Percentiles rank a stretch among this genome's conserved stretches.
Evolutionary conservation across 768 basidiomycete genomes (phyloP).

Genomic region (Mycena latifolia): DNA sequence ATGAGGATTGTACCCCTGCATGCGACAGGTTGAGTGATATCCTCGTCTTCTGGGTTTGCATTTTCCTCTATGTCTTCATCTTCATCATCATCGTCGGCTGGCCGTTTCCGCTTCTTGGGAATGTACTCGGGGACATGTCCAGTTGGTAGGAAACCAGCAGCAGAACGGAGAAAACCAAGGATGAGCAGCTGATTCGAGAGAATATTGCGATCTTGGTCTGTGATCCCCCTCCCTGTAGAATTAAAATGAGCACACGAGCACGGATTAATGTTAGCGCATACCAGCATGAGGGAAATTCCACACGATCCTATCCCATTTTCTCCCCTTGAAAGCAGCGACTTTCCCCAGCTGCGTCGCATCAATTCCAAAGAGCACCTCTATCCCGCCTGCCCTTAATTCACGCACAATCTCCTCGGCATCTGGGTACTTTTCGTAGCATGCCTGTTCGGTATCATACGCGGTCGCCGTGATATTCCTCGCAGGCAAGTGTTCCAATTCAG

Average conservation of each 20-base stretch:
- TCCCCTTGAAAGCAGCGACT: slow-evolving; percentile 65
- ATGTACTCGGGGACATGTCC: slow-evolving; percentile 66
- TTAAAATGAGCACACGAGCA: slow-evolving; percentile 7
- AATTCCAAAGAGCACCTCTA: slow-evolving; percentile 80
- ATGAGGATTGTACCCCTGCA: slow-evolving; percentile 83
- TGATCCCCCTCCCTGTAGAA: slow-evolving; percentile 82
- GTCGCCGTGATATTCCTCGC: slow-evolving; percentile 85
- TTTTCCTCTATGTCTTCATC: slow-evolving; percentile 44
- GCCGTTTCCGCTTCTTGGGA: slow-evolving; percentile 57
- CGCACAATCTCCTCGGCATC: slow-evolving; percentile 72
- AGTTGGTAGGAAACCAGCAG: slow-evolving; percentile 65
- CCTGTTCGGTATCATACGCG: slow-evolving; percentile 83
- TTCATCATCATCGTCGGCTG: slow-evolving; percentile 57
- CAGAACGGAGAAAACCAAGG: slow-evolving; percentile 85
- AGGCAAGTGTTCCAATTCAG: slow-evolving; percentile 64
- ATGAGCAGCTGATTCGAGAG: slow-evolving; percentile 88
- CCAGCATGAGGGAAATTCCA: slow-evolving; percentile 99
- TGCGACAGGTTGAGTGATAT: slow-evolving; percentile 32
- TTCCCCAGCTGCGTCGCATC: slow-evolving; percentile 88
- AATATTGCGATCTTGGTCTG: slow-evolving; percentile 95
- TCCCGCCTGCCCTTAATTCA: slow-evolving; percentile 68
- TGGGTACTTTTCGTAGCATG: slow-evolving; percentile 87
- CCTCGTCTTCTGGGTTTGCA: slow-evolving; percentile 45
- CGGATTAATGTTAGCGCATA: slow-evolving; percentile 42
- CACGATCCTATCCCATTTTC: slow-evolving; percentile 81